phyloP scores from a whole-genome alignment of 768 basidiomycete species.

The Russula griseocarnosa region DNA sequence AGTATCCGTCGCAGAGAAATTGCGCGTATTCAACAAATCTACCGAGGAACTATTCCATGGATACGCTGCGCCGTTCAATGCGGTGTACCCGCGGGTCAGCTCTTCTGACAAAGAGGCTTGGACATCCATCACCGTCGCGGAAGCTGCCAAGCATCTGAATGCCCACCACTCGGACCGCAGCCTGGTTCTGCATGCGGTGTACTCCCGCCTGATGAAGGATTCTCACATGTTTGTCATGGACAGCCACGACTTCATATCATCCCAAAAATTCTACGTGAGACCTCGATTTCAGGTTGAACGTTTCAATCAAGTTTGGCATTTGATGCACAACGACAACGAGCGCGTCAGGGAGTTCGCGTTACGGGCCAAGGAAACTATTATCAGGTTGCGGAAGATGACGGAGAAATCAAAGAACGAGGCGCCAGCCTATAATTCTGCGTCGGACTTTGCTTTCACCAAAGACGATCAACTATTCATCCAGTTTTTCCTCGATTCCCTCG shows the following conservation, averaged over 20 bases:
- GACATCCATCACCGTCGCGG: constrained; percentile 49
- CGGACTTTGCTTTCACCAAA: constrained; percentile 43
- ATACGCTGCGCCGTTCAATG: constrained; percentile 32
- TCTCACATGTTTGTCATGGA: constrained; percentile 52
- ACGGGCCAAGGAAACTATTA: constrained; percentile 48
- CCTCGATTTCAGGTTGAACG: constrained; percentile 53
- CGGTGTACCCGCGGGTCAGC: constrained; percentile 45
- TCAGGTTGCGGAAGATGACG: constrained; percentile 3
- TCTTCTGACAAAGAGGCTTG: constrained; percentile 49
- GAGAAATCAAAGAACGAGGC: constrained; percentile 25
- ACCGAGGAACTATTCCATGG: constrained; percentile 43
- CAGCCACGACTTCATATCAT: constrained; percentile 42
- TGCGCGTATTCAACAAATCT: constrained; percentile 50
- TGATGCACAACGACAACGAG: constrained; percentile 43
- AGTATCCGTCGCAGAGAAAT: constrained; percentile 54
- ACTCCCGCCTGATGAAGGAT: constrained; percentile 60
- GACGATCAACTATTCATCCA: constrained; percentile 55
- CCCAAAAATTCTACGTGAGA: constrained; percentile 58
- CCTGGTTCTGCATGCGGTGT: constrained; percentile 49
- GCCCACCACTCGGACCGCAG: constrained; percentile 28
- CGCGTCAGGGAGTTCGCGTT: constrained; percentile 47
- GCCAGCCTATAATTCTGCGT: constrained; percentile 33
- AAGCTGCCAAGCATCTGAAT: constrained; percentile 44
- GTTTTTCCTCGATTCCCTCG: constrained; percentile 55
- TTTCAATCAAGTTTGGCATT: constrained; percentile 45